phyloP scores from a whole-genome alignment of 768 basidiomycete genomes.

The Imleria badia region DNA sequence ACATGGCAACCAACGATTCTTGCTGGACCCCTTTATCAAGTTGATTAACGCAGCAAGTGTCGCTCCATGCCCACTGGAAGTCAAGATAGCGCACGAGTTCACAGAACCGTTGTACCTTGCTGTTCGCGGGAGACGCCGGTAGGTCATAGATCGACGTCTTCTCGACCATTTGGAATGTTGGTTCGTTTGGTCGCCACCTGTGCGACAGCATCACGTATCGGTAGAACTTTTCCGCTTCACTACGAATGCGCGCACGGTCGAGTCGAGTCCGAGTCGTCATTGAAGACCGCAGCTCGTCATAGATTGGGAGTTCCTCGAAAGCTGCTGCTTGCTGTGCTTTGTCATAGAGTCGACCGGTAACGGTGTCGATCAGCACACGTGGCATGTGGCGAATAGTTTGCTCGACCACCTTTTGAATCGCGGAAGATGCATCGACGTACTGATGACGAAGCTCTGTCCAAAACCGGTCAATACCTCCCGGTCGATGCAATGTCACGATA shows the following conservation, averaged over 20 bases:
- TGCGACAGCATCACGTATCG: slow-evolving; percentile 8
- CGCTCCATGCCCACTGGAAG: slow-evolving; percentile 7
- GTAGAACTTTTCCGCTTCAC: neutral
- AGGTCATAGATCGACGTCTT: neutral
- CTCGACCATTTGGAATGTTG: neutral
- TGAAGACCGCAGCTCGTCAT: slow-evolving; percentile 1
- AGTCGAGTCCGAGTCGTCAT: neutral
- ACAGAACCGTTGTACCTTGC: slow-evolving; percentile 3
- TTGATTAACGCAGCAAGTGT: slow-evolving; percentile 9
- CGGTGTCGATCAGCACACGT: slow-evolving; percentile 1
- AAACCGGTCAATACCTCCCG: too few species aligned
- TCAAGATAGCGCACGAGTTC: too few species aligned
- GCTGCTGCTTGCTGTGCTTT: slow-evolving; percentile 1
- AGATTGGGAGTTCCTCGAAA: slow-evolving; percentile 2
- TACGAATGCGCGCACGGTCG: neutral
- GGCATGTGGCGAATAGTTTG: neutral
- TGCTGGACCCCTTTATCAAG: neutral
- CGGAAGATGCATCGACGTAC: neutral
- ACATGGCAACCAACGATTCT: slow-evolving; percentile 13
- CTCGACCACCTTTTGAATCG: neutral
- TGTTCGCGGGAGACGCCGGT: neutral
- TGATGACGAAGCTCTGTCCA: neutral
- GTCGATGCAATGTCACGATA: too few species aligned
- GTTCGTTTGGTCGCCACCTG: neutral
- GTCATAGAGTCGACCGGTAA: neutral